Percentiles rank a stretch among this genome's conserved stretches.
These are phyloP conservation scores for Acanthamoeba royreba DNA, from an alignment of 208 protist genomes.

Conservation along the genomic window DNA sequence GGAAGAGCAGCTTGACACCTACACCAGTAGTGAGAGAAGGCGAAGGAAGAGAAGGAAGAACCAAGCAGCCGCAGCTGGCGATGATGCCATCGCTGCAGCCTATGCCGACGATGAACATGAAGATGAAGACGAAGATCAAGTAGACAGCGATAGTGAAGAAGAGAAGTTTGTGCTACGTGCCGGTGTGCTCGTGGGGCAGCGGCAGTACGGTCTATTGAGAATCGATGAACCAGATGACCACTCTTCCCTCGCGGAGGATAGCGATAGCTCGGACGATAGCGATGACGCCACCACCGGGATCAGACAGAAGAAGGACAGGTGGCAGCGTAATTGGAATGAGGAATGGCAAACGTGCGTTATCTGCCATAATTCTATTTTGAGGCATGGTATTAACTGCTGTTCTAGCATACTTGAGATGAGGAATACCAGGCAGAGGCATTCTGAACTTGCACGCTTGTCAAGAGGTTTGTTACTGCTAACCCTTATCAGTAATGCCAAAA, in stretches of 20 bases:
- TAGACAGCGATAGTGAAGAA: not conserved
- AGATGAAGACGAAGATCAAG: not conserved
- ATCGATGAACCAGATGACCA: not conserved
- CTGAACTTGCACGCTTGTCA: not conserved
- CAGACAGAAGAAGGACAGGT: not conserved
- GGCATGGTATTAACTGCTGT: too few relatives aligned
- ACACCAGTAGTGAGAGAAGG: not conserved
- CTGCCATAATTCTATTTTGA: too few relatives aligned
- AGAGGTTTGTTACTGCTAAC: too few relatives aligned
- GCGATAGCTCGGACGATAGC: not conserved
- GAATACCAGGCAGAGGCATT: not conserved
- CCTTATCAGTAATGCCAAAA: too few relatives aligned
- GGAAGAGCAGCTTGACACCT: not conserved
- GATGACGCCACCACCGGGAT: not conserved
- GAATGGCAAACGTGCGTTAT: constrained; percentile 34
- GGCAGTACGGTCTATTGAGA: too few relatives aligned
- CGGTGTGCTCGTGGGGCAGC: not conserved
- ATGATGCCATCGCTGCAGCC: too few relatives aligned
- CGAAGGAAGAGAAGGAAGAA: too few relatives aligned
- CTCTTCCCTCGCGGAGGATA: not conserved
- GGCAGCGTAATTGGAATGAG: constrained; percentile 30
- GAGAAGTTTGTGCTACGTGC: not conserved
- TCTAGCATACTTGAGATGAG: not conserved
- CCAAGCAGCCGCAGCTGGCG: not conserved
- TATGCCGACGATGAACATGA: too few relatives aligned